Evolutionary conservation across 495 filamentous ascomycete species (phyloP).

Genomic region (Tuber brumale): DNA sequence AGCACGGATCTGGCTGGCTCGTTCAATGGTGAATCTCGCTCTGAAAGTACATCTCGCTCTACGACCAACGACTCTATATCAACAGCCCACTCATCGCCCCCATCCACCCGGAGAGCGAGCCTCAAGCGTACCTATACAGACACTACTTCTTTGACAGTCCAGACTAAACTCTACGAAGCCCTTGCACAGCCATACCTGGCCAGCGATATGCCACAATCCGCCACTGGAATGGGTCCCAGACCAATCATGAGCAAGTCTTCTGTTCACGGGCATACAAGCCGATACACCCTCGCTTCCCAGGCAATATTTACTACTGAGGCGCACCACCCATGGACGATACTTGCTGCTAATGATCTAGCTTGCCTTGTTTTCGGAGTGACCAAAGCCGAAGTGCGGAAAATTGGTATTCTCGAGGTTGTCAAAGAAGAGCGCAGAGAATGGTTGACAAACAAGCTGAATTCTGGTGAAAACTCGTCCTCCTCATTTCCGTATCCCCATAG

Average conservation of each 20-base stretch:
- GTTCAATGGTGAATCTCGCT: constrained; percentile 24
- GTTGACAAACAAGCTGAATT: constrained; percentile 75
- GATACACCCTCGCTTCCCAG: constrained; percentile 85
- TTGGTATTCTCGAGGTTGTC: constrained; percentile 93
- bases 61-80: constrained; percentile 53
- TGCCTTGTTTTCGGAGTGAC: constrained; percentile 95
- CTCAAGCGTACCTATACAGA: constrained; percentile 88
- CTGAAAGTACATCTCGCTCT: constrained; percentile 52
- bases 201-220: constrained; percentile 46
- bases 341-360: constrained; percentile 93
- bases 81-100: constrained; percentile 51
- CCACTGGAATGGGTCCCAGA: constrained; percentile 29
- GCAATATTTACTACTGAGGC: constrained; percentile 94
- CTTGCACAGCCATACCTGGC: constrained; percentile 74
- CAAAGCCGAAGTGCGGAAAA: constrained; percentile 82
- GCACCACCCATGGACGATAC: constrained; percentile 83
- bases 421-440: constrained; percentile 77
- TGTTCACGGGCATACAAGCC: constrained; percentile 76
- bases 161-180: constrained; percentile 79
- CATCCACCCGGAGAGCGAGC: constrained; percentile 58
- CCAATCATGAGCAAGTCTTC: constrained; percentile 42
- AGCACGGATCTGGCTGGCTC: constrained; percentile 9
- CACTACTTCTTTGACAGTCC: constrained; percentile 59
- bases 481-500: constrained; percentile 46
- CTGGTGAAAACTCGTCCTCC: constrained; percentile 45